A percentile compares a stretch with the other conserved stretches of the same genome.
Evolutionary conservation across 2,329 filamentous ascomycete species (phyloP).

Genomic region (Alternaria consortialis): DNA sequence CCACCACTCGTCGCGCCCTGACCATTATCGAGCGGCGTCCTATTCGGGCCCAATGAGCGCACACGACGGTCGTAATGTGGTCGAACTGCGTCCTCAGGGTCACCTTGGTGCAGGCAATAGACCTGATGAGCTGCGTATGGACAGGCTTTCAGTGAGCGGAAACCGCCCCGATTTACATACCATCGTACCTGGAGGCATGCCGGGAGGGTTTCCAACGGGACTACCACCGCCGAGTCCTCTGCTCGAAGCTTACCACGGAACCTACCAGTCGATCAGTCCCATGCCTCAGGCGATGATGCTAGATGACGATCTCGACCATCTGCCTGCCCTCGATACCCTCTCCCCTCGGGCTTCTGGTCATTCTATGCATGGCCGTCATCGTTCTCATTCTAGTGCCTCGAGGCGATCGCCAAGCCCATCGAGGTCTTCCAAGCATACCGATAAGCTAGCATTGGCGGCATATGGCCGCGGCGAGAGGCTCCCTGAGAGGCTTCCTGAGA

Average conservation of each 20-base stretch:
- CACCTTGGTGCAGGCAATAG: constrained; percentile 38
- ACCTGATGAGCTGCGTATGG: constrained; percentile 55
- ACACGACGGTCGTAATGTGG: constrained; percentile 48
- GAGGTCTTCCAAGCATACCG: constrained; percentile 36
- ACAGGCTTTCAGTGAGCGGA: constrained; percentile 59
- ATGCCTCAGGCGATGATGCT: constrained; percentile 84
- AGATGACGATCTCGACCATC: constrained; percentile 60
- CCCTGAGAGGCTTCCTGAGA: constrained; percentile 34
- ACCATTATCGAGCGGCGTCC: constrained; percentile 36
- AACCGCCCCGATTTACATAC: constrained; percentile 53
- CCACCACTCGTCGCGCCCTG: constrained; percentile 34
- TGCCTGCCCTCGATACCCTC: constrained; percentile 45
- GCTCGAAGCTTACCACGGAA: constrained; percentile 90
- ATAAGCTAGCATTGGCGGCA: constrained; percentile 47
- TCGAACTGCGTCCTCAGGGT: constrained; percentile 54
- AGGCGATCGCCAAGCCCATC: constrained; percentile 45
- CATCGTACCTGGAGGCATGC: constrained; percentile 45
- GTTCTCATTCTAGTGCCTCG: constrained; percentile 39
- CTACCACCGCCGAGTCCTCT: constrained; percentile 81
- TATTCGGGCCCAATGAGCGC: constrained; percentile 27
- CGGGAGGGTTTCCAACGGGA: constrained; percentile 27
- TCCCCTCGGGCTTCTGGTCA: constrained; percentile 43
- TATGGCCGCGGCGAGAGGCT: constrained; percentile 20
- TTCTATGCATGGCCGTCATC: constrained; percentile 37
- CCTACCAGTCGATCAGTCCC: constrained; percentile 91